phyloP scores from a whole-genome alignment of 1,139 yeast genomes.

The Protomyces arabidopsidicola region DNA sequence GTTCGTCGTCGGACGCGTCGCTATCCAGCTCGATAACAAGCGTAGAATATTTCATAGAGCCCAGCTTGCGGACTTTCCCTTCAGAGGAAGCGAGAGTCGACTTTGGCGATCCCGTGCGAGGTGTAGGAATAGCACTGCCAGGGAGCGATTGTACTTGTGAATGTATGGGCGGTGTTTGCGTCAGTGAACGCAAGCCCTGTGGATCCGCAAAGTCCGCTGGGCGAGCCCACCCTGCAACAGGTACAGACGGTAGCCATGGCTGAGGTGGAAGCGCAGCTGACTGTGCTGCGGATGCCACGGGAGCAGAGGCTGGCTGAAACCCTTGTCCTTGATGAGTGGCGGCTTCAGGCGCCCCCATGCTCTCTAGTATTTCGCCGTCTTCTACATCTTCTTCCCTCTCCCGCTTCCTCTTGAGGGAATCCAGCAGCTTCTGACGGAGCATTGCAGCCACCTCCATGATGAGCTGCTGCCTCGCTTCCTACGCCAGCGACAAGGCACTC shows the following conservation, averaged over 20 bases:
- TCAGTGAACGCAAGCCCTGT: neutral
- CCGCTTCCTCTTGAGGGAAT: neutral
- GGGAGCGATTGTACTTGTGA: neutral
- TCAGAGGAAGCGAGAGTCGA: neutral
- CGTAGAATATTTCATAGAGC: constrained; percentile 1
- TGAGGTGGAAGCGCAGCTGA: neutral
- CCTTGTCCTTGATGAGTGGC: neutral
- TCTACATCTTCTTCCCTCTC: neutral
- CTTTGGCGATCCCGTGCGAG: neutral
- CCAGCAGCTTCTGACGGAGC: neutral
- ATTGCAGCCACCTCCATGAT: neutral
- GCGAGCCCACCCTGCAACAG: neutral
- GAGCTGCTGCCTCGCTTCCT: too few relatives aligned
- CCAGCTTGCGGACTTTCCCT: neutral
- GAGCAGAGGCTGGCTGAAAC: neutral
- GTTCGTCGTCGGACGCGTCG: constrained; percentile 5
- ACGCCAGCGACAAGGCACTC: neutral
- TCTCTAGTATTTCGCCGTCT: neutral
- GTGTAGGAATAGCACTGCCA: neutral
- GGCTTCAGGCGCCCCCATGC: neutral
- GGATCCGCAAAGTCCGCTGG: neutral
- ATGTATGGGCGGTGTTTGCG: neutral
- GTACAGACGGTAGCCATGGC: neutral
- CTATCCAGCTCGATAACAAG: constrained; percentile 11
- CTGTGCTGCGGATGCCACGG: neutral